These are phyloP conservation scores for Cladosporium halotolerans DNA, from an alignment of 2,329 filamentous ascomycete genomes.

Conservation along the genomic window DNA sequence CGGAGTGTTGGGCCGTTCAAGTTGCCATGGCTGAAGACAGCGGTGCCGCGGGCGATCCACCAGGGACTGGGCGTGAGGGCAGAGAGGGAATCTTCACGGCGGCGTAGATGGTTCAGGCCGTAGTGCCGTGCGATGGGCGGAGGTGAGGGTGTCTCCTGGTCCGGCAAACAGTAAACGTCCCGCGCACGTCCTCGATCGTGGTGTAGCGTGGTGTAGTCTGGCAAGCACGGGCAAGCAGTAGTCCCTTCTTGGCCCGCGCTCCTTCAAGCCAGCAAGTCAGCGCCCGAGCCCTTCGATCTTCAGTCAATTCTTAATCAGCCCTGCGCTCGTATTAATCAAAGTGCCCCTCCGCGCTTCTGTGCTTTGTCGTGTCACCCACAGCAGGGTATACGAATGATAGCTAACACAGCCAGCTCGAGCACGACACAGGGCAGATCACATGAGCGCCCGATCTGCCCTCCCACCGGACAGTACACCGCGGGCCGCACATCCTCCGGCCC, in stretches of 20 bases:
- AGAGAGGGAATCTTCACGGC: background rate
- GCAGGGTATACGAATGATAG: too few relatives aligned
- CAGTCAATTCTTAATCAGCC: too few relatives aligned
- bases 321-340: background rate
- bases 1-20: background rate
- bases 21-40: constrained; percentile 1
- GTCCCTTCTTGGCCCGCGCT: background rate
- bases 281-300: too few relatives aligned
- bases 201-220: constrained; percentile 2
- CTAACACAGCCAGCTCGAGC: too few relatives aligned
- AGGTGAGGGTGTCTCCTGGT: background rate
- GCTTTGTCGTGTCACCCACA: too few relatives aligned
- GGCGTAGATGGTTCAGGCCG: background rate
- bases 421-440: background rate
- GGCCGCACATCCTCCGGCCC: background rate
- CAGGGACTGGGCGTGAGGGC: background rate
- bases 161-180: background rate
- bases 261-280: background rate
- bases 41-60: background rate
- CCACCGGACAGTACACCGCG: background rate
- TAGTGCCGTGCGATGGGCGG: background rate
- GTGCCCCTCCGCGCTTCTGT: background rate
- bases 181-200: background rate
- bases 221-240: background rate
- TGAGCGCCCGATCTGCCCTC: background rate